Percentiles rank a stretch among this genome's conserved stretches.
These are phyloP conservation scores for Apium graveolens DNA, from an alignment of 129 eudicot genomes.

Conservation along the genomic window DNA sequence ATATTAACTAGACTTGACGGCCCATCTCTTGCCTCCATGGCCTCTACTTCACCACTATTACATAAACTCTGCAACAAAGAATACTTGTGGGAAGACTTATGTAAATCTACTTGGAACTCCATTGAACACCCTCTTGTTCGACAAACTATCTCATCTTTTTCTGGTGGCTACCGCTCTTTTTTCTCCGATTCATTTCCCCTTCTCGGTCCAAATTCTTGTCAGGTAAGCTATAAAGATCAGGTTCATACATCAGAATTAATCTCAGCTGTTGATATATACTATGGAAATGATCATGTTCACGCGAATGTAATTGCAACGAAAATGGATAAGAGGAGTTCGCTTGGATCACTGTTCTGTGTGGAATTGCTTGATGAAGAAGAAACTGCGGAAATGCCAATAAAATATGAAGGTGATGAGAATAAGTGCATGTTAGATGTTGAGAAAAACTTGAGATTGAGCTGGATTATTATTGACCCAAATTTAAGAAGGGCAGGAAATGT, in stretches of 20 bases:
- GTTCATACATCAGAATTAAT: background rate
- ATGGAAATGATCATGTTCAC: background rate
- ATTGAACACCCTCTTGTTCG: background rate
- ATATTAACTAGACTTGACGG: constrained; percentile 7
- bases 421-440: background rate
- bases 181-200: constrained; percentile 12
- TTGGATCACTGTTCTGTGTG: background rate
- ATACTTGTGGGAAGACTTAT: background rate
- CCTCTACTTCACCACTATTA: background rate
- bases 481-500: constrained; percentile 7
- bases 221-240: background rate
- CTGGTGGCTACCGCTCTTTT: constrained; percentile 7
- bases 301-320: background rate
- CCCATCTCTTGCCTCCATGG: background rate
- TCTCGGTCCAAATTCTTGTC: background rate
- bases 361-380: background rate
- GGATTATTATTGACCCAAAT: constrained; percentile 10
- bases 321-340: background rate
- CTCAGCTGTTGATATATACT: constrained; percentile 7
- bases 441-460: background rate
- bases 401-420: background rate
- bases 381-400: background rate
- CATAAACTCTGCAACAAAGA: background rate
- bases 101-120: constrained; percentile 5
- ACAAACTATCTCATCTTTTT: background rate